Evolutionary conservation across 345 rosid genomes (phyloP), one percentile per base, ranked within the genome.

Genomic region (Raphanus raphanistrum): DNA sequence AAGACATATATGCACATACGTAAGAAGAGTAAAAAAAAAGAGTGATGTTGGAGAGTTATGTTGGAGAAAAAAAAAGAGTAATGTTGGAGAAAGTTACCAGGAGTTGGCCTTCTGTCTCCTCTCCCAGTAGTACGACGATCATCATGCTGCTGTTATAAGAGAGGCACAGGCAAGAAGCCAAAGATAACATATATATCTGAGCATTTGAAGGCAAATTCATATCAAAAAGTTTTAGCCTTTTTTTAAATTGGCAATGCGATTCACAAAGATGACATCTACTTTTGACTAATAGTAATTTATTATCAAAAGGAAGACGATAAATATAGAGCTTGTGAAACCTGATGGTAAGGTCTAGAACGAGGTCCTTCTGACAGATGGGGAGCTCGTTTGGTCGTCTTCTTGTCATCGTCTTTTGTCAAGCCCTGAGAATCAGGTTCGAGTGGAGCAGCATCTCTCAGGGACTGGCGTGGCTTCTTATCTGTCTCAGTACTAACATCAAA

Each of bases 141-240:
- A 85, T 92, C 92, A 27, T 86, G 93, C 98, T 86, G 94, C 99
- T 96, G 92, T 90, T 86, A 89, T 86, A 33, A 89, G 84, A 92
- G 88, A 92, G 58, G 84, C 82, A 92, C 85, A 91, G 87, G 92
- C 88, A 92, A 88, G 88, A 92, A 88, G 88, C 83, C 94, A 82
- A 86, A 90, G 75, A 90, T 82, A 82, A 87, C 84, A 84, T 79
- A 13, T 79, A 13, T 15, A 81, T 26, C 72, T 86, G 83, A 86
- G 87, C 85, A 81, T 80, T 54, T 76, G 83, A 82, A 81, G 85
- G 86, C 86, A 50, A 36, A 3, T 45, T 77, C 75, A 38, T 8
- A 62, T 6, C 5, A 64, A 71, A 52, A 26, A 1, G 38, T 57
- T 65, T n/a, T 5, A n/a, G 63, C 55, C 5, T 29, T 55, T 64